Base-by-base conservation (phyloP, 2,329 filamentous ascomycete genomes). In the Aureobasidium sp. region DNA sequence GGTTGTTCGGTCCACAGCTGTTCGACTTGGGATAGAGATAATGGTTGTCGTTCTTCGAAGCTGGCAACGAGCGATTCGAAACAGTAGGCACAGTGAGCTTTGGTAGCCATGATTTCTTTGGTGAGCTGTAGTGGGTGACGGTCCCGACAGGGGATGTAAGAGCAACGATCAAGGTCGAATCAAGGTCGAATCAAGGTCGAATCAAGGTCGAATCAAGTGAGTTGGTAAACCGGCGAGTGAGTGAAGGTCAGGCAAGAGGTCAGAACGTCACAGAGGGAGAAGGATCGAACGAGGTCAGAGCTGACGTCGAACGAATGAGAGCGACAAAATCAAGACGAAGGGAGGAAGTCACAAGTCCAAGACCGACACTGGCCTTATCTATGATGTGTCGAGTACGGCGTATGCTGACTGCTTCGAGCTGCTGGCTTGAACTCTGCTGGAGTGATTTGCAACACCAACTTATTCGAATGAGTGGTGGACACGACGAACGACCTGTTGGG, bases 51-150 rank as follows among this genome's bases (percentile, higher is more conserved):
- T 66, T 82, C 78, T 67, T 90, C 83, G 67, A 96, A 89, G 64
- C 85, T 83, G 60, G 92, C 88, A 54, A 85, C 82, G 40, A 99
- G 85, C 44, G 82, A 81, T 76, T 99, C 94, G 80, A 99, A 97
- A 79, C 92, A 97, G 76, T 87, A 92, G 70, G 93, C 85, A 75
- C 92, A 97, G 76, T 97, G 93, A 63, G 87, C 87, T 69, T 84
- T 77, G 62, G 88, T 88, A 53, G 94, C 93, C 93, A 97, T 97
- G 33, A 15, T 24, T 39, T 12, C 6, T 8, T 40, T 11, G 19
- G 9, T 39, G 19, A 24, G n/a, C 19, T 37, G 29, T 50, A 27
- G 33, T 52, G 19, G 19, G 33, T 24, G 29, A 39, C 14, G 19
- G 27, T n/a, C 31, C 14, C 29, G 56, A 39, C 9, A 35, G 17